Evolutionary conservation across 495 filamentous ascomycete species (phyloP).

Genomic region (Thermochaetoides thermophila): DNA sequence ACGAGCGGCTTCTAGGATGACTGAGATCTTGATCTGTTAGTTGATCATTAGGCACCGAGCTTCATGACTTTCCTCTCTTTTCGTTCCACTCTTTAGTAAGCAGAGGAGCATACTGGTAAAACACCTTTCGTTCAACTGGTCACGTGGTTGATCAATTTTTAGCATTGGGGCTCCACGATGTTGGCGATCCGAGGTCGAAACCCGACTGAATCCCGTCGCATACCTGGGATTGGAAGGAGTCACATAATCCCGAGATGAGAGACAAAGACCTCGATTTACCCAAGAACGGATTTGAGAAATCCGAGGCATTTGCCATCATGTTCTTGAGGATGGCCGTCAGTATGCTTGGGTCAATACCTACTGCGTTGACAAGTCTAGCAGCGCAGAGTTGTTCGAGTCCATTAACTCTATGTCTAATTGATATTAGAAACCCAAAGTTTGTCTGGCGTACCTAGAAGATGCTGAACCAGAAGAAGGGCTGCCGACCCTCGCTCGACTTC

Average conservation of each 20-base stretch:
- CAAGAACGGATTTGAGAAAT: constrained; percentile 3
- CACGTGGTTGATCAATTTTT: constrained; percentile 5
- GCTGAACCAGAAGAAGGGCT: neutral
- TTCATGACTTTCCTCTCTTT: no score
- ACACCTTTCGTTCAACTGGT: no score
- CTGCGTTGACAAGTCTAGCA: no score
- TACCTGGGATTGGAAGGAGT: constrained; percentile 11
- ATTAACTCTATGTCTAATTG: constrained; percentile 37
- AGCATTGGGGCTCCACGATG: neutral
- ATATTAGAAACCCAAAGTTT: constrained; percentile 17
- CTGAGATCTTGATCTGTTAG: no score
- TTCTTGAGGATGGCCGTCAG: neutral
- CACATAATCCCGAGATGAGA: constrained; percentile 2
- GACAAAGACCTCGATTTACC: neutral
- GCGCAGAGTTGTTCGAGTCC: constrained; percentile 28
- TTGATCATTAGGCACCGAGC: no score
- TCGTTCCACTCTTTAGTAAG: no score
- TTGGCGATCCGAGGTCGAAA: neutral
- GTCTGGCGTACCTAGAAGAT: constrained; percentile 17
- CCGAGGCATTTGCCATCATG: constrained; percentile 1
- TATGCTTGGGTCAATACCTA: constrained; percentile 31
- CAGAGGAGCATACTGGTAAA: no score
- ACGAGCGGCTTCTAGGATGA: no score
- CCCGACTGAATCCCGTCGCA: constrained; percentile 11
- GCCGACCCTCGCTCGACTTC: neutral